phyloP scores from a whole-genome alignment of 495 filamentous ascomycete genomes.

The Penicillium pancosmium region DNA sequence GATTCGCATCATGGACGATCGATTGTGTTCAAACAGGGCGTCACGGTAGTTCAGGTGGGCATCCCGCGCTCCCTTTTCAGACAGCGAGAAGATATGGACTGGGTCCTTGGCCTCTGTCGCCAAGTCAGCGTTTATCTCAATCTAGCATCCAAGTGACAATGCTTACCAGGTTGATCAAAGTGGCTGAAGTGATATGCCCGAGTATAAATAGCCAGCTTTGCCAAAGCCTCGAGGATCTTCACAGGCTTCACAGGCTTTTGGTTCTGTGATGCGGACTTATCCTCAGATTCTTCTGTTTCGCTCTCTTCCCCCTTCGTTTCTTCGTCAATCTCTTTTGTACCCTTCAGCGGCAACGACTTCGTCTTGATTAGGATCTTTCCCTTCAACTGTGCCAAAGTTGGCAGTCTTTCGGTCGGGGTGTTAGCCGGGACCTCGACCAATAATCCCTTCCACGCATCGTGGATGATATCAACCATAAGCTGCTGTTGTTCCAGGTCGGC shows the following conservation, averaged over 20 bases:
- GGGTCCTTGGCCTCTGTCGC: conserved; percentile 66
- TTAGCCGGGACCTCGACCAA: conserved; percentile 64
- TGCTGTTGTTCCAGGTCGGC: conserved; percentile 76
- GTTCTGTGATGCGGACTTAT: conserved; percentile 12
- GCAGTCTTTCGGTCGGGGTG: conserved; percentile 55
- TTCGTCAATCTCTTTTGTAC: conserved; percentile 30
- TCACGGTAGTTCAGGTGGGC: conserved; percentile 62
- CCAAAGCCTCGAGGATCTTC: conserved; percentile 76
- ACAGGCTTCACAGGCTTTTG: conserved; percentile 50
- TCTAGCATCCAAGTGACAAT: too few species aligned
- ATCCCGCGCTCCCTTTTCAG: conserved; percentile 74
- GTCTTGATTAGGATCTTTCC: conserved; percentile 90
- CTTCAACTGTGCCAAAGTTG: conserved; percentile 64
- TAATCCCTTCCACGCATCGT: conserved; percentile 69
- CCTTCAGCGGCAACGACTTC: conserved; percentile 59
- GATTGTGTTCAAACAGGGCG: conserved; percentile 79
- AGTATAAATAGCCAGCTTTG: conserved; percentile 79
- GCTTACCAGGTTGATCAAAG: conserved; percentile 58
- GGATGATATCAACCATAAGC: conserved; percentile 88
- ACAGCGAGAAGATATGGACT: conserved; percentile 84
- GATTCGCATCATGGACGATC: conserved; percentile 80
- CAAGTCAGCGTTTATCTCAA: neutral
- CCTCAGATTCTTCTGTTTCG: conserved; percentile 11
- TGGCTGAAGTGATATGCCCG: conserved; percentile 77
- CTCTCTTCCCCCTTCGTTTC: conserved; percentile 27